Conservation (phyloP, 169 alveolate genomes). For the Neospora caninum region DNA sequence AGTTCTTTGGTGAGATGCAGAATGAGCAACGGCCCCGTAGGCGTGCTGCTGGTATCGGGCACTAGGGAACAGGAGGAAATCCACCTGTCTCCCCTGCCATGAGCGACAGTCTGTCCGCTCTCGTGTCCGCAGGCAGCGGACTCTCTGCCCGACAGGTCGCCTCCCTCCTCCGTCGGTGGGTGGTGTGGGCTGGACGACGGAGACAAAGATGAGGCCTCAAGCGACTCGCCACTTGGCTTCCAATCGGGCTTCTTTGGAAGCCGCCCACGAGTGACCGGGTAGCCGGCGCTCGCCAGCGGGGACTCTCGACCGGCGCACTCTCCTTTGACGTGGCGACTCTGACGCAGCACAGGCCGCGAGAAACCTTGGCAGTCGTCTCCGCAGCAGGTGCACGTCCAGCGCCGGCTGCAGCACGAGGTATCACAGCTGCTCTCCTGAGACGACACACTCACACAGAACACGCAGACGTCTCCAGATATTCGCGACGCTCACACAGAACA, state of each 20-base stretch:
- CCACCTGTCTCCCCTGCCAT: background rate
- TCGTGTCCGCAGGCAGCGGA: background rate
- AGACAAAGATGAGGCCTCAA: background rate
- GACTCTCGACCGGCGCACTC: background rate
- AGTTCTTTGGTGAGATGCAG: constrained; percentile 19
- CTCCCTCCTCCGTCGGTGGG: background rate
- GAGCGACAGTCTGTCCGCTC: background rate
- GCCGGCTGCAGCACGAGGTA: constrained; percentile 19
- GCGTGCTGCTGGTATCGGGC: background rate
- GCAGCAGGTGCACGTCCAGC: background rate
- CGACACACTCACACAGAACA: background rate
- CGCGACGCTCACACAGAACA: too few relatives aligned
- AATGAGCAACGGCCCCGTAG: background rate
- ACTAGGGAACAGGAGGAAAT: background rate
- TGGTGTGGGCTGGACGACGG: background rate
- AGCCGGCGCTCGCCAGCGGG: background rate
- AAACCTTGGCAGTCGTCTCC: background rate
- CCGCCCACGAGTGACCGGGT: background rate
- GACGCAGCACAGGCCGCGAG: background rate
- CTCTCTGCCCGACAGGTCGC: background rate
- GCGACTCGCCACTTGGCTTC: background rate
- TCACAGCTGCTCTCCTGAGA: background rate
- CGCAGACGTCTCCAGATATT: too few relatives aligned
- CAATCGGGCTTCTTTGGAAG: background rate
- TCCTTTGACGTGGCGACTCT: background rate